phyloP scores from a whole-genome alignment of 2,329 filamentous ascomycete genomes.

The Colletotrichum horii region DNA sequence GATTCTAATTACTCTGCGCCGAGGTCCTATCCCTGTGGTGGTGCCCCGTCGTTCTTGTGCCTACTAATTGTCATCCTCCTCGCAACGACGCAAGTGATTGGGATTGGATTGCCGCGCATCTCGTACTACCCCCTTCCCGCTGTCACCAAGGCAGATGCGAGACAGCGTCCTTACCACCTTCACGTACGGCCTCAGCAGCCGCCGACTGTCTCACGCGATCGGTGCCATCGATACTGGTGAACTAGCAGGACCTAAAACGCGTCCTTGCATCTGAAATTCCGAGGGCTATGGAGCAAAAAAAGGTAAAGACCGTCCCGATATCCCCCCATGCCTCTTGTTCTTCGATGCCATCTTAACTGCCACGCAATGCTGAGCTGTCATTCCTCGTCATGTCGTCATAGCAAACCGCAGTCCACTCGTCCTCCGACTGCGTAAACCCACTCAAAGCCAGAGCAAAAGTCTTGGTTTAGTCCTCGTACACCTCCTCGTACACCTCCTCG shows the following conservation, averaged over 20 bases:
- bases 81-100: background rate
- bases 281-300: background rate
- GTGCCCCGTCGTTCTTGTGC: background rate
- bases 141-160: background rate
- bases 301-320: conserved; percentile 3
- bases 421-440: background rate
- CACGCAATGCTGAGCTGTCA: conserved; percentile 15
- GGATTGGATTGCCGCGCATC: background rate
- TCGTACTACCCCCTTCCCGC: background rate
- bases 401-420: background rate
- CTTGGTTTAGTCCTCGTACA: conserved; percentile 31
- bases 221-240: background rate
- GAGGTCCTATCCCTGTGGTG: background rate
- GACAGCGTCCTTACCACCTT: background rate
- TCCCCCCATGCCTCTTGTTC: conserved; percentile 4
- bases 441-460: background rate
- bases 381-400: conserved; percentile 14
- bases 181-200: background rate
- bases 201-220: background rate
- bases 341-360: conserved; percentile 3
- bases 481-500: conserved; percentile 54
- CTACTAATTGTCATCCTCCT: background rate
- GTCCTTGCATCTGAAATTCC: conserved; percentile 13
- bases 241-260: background rate
- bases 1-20: background rate